These are phyloP conservation scores for Paecilomyces variotii DNA, from an alignment of 2,329 filamentous ascomycete genomes.

Conservation along the genomic window DNA sequence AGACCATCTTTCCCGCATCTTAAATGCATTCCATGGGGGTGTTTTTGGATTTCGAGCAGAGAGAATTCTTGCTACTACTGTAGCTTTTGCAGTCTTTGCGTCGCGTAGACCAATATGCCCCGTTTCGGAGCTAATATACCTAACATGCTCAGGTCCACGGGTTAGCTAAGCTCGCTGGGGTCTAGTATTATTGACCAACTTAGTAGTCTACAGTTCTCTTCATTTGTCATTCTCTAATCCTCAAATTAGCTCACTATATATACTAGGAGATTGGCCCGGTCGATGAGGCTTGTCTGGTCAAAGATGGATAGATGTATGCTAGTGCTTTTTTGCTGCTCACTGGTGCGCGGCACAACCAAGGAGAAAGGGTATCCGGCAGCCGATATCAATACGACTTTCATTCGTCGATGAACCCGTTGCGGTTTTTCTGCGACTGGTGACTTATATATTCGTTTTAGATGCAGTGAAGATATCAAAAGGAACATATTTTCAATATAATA, in stretches of 20 bases:
- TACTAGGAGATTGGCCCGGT: not conserved
- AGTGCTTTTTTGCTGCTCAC: not conserved
- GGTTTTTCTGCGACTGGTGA: not conserved
- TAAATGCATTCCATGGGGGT: not conserved
- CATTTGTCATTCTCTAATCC: too few relatives aligned
- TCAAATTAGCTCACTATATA: too few relatives aligned
- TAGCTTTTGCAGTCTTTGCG: not conserved
- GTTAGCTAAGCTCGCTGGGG: not conserved
- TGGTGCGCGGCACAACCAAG: not conserved
- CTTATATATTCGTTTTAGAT: not conserved
- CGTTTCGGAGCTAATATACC: not conserved
- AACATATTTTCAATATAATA: not conserved
- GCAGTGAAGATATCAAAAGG: not conserved
- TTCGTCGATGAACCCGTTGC: not conserved
- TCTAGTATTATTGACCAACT: not conserved
- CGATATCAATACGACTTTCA: not conserved
- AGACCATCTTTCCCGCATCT: not conserved
- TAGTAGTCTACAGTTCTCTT: not conserved
- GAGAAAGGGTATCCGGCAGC: not conserved
- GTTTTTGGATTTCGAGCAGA: not conserved
- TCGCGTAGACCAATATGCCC: not conserved
- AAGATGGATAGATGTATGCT: not conserved
- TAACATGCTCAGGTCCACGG: not conserved
- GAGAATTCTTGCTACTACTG: not conserved
- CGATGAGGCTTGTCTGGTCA: not conserved